These are phyloP conservation scores for Cyberlindnera xishuangbannaensis DNA, from an alignment of 805 yeast species.

Conservation along the genomic window DNA sequence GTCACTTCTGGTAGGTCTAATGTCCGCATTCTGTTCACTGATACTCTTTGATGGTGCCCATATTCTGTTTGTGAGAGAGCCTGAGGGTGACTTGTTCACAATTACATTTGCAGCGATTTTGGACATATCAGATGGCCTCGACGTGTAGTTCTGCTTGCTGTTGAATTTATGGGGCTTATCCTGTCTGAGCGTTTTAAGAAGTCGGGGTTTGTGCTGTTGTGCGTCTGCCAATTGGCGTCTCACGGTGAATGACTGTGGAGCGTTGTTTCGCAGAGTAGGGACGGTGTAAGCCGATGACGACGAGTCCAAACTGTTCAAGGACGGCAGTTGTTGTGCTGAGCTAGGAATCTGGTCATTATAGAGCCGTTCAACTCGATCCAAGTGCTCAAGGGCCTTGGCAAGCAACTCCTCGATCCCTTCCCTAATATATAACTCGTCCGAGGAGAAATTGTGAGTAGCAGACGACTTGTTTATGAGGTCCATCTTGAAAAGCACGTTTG, in stretches of 20 bases:
- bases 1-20: slow-evolving; percentile 7
- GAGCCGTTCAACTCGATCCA: slow-evolving; percentile 30
- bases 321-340: neutral
- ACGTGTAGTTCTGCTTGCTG: slow-evolving; percentile 7
- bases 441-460: slow-evolving; percentile 29
- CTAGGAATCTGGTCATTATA: slow-evolving; percentile 5
- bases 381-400: slow-evolving; percentile 29
- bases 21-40: neutral
- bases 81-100: slow-evolving; percentile 1
- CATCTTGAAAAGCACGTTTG: slow-evolving; percentile 49
- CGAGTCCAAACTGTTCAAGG: neutral
- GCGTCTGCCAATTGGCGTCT: slow-evolving; percentile 17
- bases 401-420: slow-evolving; percentile 24
- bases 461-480: slow-evolving; percentile 43
- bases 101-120: slow-evolving; percentile 24
- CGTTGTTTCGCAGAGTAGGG: slow-evolving; percentile 19
- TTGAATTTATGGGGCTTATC: slow-evolving; percentile 18
- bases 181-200: slow-evolving; percentile 31
- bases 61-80: slow-evolving; percentile 6
- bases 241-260: slow-evolving; percentile 24
- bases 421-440: slow-evolving; percentile 39
- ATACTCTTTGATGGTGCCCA: slow-evolving; percentile 24
- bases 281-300: slow-evolving; percentile 12
- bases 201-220: slow-evolving; percentile 19
- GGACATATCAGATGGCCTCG: slow-evolving; percentile 20